Percentiles rank a stretch among this genome's conserved stretches.
Evolutionary conservation across 345 rosid species (phyloP).

Genomic region (Ricinus communis): DNA sequence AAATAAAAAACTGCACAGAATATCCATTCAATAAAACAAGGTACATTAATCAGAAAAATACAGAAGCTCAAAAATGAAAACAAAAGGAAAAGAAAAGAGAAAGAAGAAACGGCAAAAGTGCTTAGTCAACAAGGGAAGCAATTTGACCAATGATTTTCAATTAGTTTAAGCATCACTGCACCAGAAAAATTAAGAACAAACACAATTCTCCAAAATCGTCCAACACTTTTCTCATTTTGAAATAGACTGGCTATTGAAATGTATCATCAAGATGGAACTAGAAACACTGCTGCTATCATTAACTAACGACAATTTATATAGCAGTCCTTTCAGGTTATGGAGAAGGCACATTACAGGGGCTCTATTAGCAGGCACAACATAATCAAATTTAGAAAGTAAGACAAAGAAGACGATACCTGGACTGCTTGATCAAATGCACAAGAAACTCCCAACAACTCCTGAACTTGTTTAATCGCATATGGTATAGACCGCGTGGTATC

Average conservation of each 20-base stretch:
- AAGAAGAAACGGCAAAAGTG: background rate
- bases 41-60: background rate
- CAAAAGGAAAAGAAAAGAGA: too few species aligned
- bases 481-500: slow-evolving; percentile 84
- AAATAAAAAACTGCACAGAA: background rate
- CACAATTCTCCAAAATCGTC: background rate
- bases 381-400: background rate
- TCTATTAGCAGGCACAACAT: background rate
- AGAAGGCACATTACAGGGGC: background rate
- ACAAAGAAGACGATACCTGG: slow-evolving; percentile 46
- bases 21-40: background rate
- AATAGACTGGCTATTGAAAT: background rate
- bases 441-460: slow-evolving; percentile 83
- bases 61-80: background rate
- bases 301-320: background rate
- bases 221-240: background rate
- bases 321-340: background rate
- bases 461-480: slow-evolving; percentile 82
- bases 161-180: background rate
- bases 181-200: background rate
- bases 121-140: background rate
- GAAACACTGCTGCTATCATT: background rate
- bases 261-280: background rate
- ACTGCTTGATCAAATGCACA: slow-evolving; percentile 92
- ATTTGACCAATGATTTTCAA: background rate